phyloP scores from a whole-genome alignment of 306 rosid genomes.

The Oxytropis ochrocephala region DNA sequence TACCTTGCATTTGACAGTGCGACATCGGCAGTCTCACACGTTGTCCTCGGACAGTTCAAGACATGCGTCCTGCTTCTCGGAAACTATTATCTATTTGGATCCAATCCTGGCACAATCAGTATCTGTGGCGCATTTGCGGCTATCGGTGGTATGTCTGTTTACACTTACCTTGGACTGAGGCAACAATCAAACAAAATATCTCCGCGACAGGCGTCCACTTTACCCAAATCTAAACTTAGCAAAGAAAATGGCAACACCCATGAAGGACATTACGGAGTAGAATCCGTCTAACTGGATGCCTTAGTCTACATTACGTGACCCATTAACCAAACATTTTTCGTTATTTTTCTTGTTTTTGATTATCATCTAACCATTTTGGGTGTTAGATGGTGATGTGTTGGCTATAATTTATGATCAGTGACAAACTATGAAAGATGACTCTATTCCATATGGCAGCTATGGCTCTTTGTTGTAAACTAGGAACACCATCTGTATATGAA shows the following conservation, averaged over 20 bases:
- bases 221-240: constrained; percentile 66
- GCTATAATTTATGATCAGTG: not conserved
- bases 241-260: constrained; percentile 62
- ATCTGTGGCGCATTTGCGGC: constrained; percentile 83
- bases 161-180: constrained; percentile 75
- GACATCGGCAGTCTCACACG: constrained; percentile 84
- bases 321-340: constrained; percentile 13
- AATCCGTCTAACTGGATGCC: constrained; percentile 53
- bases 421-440: not conserved
- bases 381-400: constrained; percentile 18
- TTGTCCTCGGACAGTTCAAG: constrained; percentile 95
- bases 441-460: not conserved
- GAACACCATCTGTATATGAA: constrained; percentile 35
- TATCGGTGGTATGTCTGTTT: constrained; percentile 73
- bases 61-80: constrained; percentile 93
- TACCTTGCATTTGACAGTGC: constrained; percentile 51
- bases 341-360: constrained; percentile 18
- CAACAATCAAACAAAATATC: constrained; percentile 45
- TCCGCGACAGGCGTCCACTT: constrained; percentile 52
- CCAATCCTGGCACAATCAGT: constrained; percentile 80
- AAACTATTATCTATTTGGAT: constrained; percentile 69
- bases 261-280: constrained; percentile 55
- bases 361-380: constrained; percentile 28
- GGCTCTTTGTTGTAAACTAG: constrained; percentile 1
- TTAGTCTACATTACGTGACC: constrained; percentile 12